Base-by-base conservation (phyloP, 139 green algal species). In the Coelastrella sp. region DNA sequence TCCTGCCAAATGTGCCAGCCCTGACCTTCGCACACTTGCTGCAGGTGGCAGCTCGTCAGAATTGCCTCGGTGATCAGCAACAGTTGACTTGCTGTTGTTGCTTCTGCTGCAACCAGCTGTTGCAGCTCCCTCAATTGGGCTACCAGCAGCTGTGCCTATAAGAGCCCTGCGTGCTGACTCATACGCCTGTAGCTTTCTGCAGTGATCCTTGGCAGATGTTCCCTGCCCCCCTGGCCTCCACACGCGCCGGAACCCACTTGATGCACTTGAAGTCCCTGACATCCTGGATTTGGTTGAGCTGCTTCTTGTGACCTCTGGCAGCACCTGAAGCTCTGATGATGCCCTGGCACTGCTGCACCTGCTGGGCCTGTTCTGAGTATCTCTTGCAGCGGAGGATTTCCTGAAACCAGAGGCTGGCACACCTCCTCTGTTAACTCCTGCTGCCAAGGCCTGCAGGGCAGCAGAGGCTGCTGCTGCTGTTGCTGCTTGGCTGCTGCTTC, bases 111-210 rank as follows among this genome's bases (percentile, higher is more conserved):
- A 11, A 11, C 12, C 79, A 85, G 19, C 57, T 15, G 57, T 57
- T 57, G 79, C 79, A 61, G 60, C 11, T 19, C 27, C 63, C 15
- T 15, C 58, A 8, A 17, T 80, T 19, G 17, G 17, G 19, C 74
- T 80, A 10, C 8, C 9, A 9, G 24, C 59, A 61, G 59, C 25
- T 19, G 20, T 57, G 10, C 59, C 81, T 20, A 78, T 20, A 0
- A 87, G 60, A 19, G 49, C 59, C 22, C 65, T 56, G 35, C 68
- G 84, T 59, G 84, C 84, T 70, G 84, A 88, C 68, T 88, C 66
- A 81, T 81, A 88, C 17, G 24, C 25, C 68, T 80, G 68, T 68
- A 88, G 61, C 68, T 88, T 88, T 49, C 68, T 80, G 84, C 25
- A 72, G 68, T 88, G 66, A 24, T 88, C 84, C 20, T 58, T 80